phyloP scores from a whole-genome alignment of 306 rosid genomes.

The Lithocarpus polystachyus region DNA sequence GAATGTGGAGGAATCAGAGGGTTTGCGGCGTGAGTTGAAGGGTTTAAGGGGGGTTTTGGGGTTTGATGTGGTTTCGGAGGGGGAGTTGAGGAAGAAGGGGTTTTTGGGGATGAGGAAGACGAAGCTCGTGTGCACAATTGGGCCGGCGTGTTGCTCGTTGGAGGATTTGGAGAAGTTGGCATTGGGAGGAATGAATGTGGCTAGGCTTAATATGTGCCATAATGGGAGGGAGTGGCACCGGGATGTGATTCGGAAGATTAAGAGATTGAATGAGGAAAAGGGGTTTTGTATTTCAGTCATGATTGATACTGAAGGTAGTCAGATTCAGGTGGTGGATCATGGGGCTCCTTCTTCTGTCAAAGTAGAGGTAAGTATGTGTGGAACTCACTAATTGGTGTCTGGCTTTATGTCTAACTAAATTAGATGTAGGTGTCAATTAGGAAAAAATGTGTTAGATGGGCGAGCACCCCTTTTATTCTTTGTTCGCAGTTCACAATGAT shows the following conservation, averaged over 20 bases:
- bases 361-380: constrained; percentile 51
- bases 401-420: not conserved
- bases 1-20: constrained; percentile 39
- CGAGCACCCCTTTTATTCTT: not conserved
- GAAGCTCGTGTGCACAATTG: constrained; percentile 80
- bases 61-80: constrained; percentile 72
- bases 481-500: not conserved
- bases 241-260: constrained; percentile 66
- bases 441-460: not conserved
- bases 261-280: constrained; percentile 61
- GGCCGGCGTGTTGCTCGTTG: constrained; percentile 64
- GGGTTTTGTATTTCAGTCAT: constrained; percentile 72
- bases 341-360: constrained; percentile 78
- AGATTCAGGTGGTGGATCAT: constrained; percentile 84
- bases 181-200: constrained; percentile 81
- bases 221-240: constrained; percentile 78
- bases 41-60: constrained; percentile 43
- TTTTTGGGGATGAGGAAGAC: constrained; percentile 85
- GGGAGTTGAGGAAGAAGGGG: constrained; percentile 69
- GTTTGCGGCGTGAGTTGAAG: constrained; percentile 13
- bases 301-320: constrained; percentile 95
- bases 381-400: not conserved
- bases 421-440: not conserved
- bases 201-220: constrained; percentile 92
- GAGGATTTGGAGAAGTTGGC: constrained; percentile 81